Evolutionary conservation across 306 rosid species (phyloP), one percentile per base, ranked within the genome.

Genomic region (Acacia melanoxylon): DNA sequence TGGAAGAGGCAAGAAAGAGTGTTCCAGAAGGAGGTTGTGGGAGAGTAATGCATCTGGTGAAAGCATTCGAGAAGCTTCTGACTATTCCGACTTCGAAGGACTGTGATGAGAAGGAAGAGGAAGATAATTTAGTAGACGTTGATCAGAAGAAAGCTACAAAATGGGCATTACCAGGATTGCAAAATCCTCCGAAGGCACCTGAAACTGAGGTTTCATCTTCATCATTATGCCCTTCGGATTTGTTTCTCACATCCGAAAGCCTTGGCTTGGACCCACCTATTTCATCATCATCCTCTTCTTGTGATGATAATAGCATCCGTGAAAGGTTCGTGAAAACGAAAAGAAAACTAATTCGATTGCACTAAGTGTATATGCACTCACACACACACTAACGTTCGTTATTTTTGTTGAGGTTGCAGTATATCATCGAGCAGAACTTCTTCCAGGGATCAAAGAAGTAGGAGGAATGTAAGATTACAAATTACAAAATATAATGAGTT

Each of bases 161-260:
- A 87, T 92, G 98, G 99, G 94, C 98, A 72, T 86, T 96, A 69
- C 97, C 97, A 2, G 99, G 99, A 46, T 82, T 93, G 83, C 97
- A 72, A 25, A 84, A 70, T 81, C 89, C 88, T 6, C 16, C 49
- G 1, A 82, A 74, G 59, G 91, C 54, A 78, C 71, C 29, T 31
- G 92, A 90, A 84, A 63, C 78, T 2, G 87, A 72, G 78, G 74
- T 19, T 72, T 88, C 89, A 0, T 85, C 85, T 59, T 85, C 91
- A 31, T 89, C 91, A 45, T 85, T 92, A 68, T 82, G 87, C 35
- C 76, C 89, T 9, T 81, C 90, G 1, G 94, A 89, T 25, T 82
- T 87, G 77, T 79, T 83, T 41, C 81, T 92, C 86, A 96, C 99
- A 31, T 90, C 89, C 0, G 91, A 89, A 81, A 92, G 78, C 66